These are phyloP conservation scores for Gentiana dahurica DNA, from an alignment of 257 asterid species.

Conservation along the genomic window DNA sequence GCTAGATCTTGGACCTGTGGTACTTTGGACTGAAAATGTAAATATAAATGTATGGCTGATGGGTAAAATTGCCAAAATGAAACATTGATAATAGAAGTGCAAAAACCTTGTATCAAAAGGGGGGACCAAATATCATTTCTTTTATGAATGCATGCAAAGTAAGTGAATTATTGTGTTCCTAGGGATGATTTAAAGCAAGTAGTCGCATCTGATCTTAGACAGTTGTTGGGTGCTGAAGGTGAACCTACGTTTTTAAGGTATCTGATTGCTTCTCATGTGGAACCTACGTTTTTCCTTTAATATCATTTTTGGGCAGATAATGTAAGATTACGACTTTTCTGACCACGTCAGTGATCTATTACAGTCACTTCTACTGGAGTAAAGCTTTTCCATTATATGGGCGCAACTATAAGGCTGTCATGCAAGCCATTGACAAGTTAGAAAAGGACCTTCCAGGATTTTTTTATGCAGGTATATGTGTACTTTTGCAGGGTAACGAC, in stretches of 20 bases:
- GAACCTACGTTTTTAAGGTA: slow-evolving; percentile 69
- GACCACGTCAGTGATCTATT: slow-evolving; percentile 24
- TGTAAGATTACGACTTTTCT: slow-evolving; percentile 9
- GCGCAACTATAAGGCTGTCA: slow-evolving; percentile 44
- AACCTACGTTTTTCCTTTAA: not conserved
- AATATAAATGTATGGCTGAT: no score
- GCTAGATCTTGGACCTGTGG: no score
- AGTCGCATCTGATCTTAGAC: slow-evolving; percentile 71
- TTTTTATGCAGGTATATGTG: slow-evolving; percentile 65
- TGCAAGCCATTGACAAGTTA: slow-evolving; percentile 68
- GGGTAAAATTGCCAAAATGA: no score
- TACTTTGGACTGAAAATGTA: no score
- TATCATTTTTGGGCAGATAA: not conserved
- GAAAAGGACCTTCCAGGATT: slow-evolving; percentile 78
- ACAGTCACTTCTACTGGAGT: slow-evolving; percentile 81
- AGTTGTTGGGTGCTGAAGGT: slow-evolving; percentile 73
- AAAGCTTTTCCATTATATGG: slow-evolving; percentile 85
- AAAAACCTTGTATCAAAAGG: no score
- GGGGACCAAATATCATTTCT: no score
- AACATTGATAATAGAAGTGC: no score
- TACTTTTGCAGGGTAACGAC: no score
- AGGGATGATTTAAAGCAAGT: slow-evolving; percentile 71
- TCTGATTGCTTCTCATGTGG: slow-evolving; percentile 4
- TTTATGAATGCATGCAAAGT: no score
- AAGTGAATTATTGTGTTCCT: slow-evolving; percentile 2